A percentile compares a stretch with the other conserved stretches of the same genome.
Evolutionary conservation across 2,329 filamentous ascomycete genomes (phyloP).

Genomic region (Metarhizium album): DNA sequence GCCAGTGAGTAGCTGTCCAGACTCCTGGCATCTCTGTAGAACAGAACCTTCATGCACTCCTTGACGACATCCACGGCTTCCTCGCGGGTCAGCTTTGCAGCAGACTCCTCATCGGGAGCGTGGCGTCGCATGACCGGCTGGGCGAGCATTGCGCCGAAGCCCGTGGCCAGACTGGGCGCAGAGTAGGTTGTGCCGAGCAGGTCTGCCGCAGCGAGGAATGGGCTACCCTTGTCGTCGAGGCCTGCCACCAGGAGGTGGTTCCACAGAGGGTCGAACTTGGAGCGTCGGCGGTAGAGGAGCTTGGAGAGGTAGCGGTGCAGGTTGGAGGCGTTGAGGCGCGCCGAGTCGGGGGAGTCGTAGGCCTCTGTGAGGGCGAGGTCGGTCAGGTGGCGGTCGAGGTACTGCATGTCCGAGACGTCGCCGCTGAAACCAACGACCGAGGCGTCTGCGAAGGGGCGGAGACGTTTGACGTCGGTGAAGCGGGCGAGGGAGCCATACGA

Average conservation of each 20-base stretch:
- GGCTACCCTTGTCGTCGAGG: slow-evolving; percentile 65
- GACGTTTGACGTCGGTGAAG: slow-evolving; percentile 93
- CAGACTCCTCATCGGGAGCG: slow-evolving; percentile 74
- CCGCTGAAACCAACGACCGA: slow-evolving; percentile 89
- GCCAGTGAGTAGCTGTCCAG: slow-evolving; percentile 87
- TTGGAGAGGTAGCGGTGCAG: slow-evolving; percentile 94
- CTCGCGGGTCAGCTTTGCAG: slow-evolving; percentile 61
- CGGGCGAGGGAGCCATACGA: slow-evolving; percentile 95
- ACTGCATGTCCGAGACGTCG: slow-evolving; percentile 98
- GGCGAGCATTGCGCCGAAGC: slow-evolving; percentile 86
- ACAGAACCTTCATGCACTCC: slow-evolving; percentile 97
- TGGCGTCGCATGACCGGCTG: slow-evolving; percentile 79
- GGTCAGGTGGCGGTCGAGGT: slow-evolving; percentile 82
- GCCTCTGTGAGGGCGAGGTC: slow-evolving; percentile 82
- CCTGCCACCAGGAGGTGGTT: slow-evolving; percentile 90
- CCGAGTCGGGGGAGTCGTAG: slow-evolving; percentile 45
- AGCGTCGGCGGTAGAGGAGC: slow-evolving; percentile 89
- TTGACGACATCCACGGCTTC: slow-evolving; percentile 70
- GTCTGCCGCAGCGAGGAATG: slow-evolving; percentile 87
- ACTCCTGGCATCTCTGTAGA: slow-evolving; percentile 91
- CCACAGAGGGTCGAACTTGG: slow-evolving; percentile 95
- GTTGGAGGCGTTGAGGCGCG: slow-evolving; percentile 74
- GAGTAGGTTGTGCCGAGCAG: slow-evolving; percentile 87
- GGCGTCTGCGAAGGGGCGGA: slow-evolving; percentile 75
- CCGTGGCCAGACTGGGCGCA: slow-evolving; percentile 80